Base-by-base conservation (phyloP, 352 stramenopile genomes). In the Halophytophthora batemanensis region DNA sequence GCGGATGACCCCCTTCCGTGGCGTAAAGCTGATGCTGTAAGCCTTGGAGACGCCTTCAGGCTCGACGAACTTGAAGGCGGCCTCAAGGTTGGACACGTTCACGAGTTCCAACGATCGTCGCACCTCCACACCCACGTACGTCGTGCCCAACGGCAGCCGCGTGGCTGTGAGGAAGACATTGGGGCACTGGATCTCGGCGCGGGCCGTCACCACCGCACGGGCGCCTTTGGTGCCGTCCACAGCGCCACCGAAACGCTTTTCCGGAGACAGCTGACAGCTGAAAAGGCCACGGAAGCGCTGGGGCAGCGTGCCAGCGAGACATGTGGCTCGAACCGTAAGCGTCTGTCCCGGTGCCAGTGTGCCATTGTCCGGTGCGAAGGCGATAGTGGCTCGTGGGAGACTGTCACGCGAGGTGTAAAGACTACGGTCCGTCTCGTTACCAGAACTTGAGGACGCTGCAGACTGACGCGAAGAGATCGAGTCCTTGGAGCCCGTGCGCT, bases 71-170 rank as follows among this genome's bases (percentile, higher is more conserved):
- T 89, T 88, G 62, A 91, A 93, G 1, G 52, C 54, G 15, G 80
- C 75, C 25, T 85, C 74, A 18, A 91, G 70, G 42, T 91, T 93
- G 19, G 82, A 93, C 4, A 90, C 67, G 34, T 93, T 93, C 14
- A 89, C 53, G n/a, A 93, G 69, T 22, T 79, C 39, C 38, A 90
- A 28, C 0, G 58, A 75, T 12, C 71, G 53, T 1, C 60, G 66
- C 14, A 86, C 70, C 6, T 63, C 45, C 17, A 90, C 76, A 4
- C 74, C 74, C 34, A 90, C 51, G 53, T 90, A 93, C 6, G 76
- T 89, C 5, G 80, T 79, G 19, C 80, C 80, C 0, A 90, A 49
- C 1, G 64, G 19, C 12, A 91, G 35, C 23, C 65, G 62, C 0
- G 70, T 70, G 1, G 80, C 68, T 14, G 77, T 71, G 6, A 93